Conservation (phyloP, 1,284 basidiomycete species). For the Tetrapyrgos nigripes region DNA sequence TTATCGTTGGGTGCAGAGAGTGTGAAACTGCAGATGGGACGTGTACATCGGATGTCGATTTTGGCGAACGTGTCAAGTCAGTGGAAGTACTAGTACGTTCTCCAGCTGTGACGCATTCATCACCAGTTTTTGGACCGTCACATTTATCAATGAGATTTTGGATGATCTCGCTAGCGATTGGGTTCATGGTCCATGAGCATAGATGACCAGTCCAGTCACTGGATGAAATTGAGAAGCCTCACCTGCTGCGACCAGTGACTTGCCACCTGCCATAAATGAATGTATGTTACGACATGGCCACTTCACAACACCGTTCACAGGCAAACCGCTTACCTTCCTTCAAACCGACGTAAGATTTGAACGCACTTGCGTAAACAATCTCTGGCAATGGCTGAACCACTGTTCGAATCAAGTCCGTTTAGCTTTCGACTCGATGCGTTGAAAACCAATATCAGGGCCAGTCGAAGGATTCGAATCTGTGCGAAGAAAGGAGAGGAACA, state of each 20-base stretch:
- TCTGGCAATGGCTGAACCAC: constrained; percentile 64
- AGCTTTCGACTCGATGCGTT: constrained; percentile 71
- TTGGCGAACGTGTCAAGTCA: no score
- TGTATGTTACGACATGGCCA: no score
- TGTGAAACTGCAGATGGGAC: no score
- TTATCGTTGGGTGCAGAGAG: no score
- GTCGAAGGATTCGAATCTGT: constrained; percentile 22
- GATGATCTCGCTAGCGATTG: neutral
- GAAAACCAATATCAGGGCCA: constrained; percentile 69
- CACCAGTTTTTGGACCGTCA: no score
- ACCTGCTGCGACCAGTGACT: neutral
- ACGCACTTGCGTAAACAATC: constrained; percentile 74
- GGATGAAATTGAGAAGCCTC: no score
- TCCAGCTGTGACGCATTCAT: no score
- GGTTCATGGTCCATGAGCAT: no score
- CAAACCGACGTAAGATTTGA: constrained; percentile 52
- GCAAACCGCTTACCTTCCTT: constrained; percentile 32
- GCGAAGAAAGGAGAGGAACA: constrained; percentile 22
- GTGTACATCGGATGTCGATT: no score
- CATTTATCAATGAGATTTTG: neutral
- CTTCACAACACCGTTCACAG: neutral
- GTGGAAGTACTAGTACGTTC: no score
- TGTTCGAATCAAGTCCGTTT: constrained; percentile 51
- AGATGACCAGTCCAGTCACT: no score
- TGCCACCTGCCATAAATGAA: neutral